Evolutionary conservation across 495 filamentous ascomycete species (phyloP).

Genomic region (Penicillium daleae): DNA sequence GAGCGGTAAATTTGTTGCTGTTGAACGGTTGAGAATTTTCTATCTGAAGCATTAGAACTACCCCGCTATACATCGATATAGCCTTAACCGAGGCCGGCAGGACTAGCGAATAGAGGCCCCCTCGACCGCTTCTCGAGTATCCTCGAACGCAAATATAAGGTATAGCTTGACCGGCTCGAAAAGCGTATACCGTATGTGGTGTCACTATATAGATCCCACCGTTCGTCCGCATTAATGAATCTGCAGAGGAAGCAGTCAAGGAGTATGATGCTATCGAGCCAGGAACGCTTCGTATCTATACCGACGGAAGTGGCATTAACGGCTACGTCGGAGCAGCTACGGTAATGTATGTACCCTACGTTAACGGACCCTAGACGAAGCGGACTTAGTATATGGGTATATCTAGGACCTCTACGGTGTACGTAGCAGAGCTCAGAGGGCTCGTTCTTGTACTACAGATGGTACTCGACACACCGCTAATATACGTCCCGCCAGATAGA

Average conservation of each 20-base stretch:
- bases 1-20: no score
- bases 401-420: constrained; percentile 10
- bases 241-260: constrained; percentile 11
- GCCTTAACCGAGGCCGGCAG: constrained; percentile 10
- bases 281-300: constrained; percentile 6
- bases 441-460: constrained; percentile 9
- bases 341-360: not conserved
- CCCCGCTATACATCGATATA: constrained; percentile 8
- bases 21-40: no score
- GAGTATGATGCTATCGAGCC: constrained; percentile 9
- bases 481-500: not conserved
- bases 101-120: constrained; percentile 14
- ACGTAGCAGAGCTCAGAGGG: constrained; percentile 7
- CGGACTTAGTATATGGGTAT: constrained; percentile 11
- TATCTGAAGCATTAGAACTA: constrained; percentile 7
- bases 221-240: constrained; percentile 6
- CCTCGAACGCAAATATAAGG: no score
- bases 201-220: constrained; percentile 11
- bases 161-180: no score
- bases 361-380: not conserved
- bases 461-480: constrained; percentile 8
- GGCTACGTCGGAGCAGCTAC: constrained; percentile 9
- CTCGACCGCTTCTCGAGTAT: constrained; percentile 6
- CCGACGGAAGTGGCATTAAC: constrained; percentile 13
- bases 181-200: not conserved